Base-by-base conservation (phyloP, 2,329 filamentous ascomycete genomes). In the Colletotrichum magnum region DNA sequence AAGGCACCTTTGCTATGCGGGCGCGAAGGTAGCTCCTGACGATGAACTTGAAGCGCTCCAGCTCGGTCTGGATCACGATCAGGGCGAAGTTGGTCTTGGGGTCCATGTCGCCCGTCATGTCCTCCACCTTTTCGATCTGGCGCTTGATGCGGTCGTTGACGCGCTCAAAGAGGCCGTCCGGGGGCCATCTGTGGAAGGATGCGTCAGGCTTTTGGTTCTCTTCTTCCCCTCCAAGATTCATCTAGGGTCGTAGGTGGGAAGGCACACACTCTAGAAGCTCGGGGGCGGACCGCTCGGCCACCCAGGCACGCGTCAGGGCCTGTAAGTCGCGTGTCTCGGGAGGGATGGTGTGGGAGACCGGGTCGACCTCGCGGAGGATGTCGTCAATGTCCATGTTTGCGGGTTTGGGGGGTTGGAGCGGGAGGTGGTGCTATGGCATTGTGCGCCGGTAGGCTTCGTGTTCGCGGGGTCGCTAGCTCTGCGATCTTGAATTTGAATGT, bases 61-160 rank as follows among this genome's bases (percentile, higher is more conserved):
- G 88, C 82, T 99, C 96, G 6, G 97, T 98, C 84, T 99, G 96
- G 63, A 98, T 91, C 71, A 99, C 92, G 57, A 98, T 97, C 76
- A 98, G 90, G 70, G 90, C 90, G 79, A 99, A 97, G 79, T 97
- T 98, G 72, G 93, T 92, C 80, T 93, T 94, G 54, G 95, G 93
- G 76, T 97, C 94, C 89, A 95, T 92, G 77, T 93, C 91, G 71
- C 92, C 93, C 13, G 93, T 95, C 86, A 95, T 88, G 68, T 91
- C 88, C 82, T 93, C 92, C 72, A 94, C 89, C 73, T 86, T 87
- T 79, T 91, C 88, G 75, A 93, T 93, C 83, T 93, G 92, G 54
- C 82, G 81, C 74, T 90, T 89, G 72, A 94, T 89, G 69, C 91
- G 88, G 69, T 89, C 88, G 81, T 94, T 92, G 75, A 96, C 89